These are phyloP conservation scores for Lupinus albus DNA, from an alignment of 306 rosid species.

Conservation along the genomic window DNA sequence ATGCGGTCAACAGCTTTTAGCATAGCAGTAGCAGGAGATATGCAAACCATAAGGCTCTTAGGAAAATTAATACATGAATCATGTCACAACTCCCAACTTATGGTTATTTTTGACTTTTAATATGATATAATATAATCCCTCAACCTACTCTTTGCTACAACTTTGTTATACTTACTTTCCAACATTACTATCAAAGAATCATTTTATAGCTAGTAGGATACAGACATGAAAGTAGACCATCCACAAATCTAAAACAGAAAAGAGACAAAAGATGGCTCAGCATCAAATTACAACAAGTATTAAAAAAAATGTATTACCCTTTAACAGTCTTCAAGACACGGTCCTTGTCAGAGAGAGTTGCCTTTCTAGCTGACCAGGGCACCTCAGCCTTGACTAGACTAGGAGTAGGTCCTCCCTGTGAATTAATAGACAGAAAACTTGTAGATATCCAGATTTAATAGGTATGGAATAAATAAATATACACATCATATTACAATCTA, in stretches of 20 bases:
- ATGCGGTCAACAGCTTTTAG: slow-evolving; percentile 28
- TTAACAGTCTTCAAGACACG: slow-evolving; percentile 92
- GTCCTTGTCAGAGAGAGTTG: slow-evolving; percentile 78
- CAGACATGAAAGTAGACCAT: neutral
- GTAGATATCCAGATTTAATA: slow-evolving; percentile 7
- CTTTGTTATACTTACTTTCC: neutral
- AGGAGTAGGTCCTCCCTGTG: slow-evolving; percentile 79
- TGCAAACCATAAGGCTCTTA: slow-evolving; percentile 11
- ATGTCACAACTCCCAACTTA: neutral
- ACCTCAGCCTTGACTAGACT: slow-evolving; percentile 82
- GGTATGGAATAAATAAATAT: too few species aligned
- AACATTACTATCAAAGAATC: neutral
- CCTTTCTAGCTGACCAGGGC: slow-evolving; percentile 97
- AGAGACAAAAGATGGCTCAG: neutral
- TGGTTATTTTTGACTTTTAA: neutral
- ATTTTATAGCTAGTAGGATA: neutral
- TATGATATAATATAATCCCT: slow-evolving; percentile 13
- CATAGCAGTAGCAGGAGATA: slow-evolving; percentile 4
- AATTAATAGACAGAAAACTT: slow-evolving; percentile 29
- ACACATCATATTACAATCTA: too few species aligned
- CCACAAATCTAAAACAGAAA: neutral
- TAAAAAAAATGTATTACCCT: slow-evolving; percentile 60
- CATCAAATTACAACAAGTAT: slow-evolving; percentile 10
- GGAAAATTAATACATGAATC: neutral
- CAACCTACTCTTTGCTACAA: slow-evolving; percentile 23